Evolutionary conservation across 2,329 filamentous ascomycete genomes (phyloP).

Genomic region (Cytospora schulzeri): DNA sequence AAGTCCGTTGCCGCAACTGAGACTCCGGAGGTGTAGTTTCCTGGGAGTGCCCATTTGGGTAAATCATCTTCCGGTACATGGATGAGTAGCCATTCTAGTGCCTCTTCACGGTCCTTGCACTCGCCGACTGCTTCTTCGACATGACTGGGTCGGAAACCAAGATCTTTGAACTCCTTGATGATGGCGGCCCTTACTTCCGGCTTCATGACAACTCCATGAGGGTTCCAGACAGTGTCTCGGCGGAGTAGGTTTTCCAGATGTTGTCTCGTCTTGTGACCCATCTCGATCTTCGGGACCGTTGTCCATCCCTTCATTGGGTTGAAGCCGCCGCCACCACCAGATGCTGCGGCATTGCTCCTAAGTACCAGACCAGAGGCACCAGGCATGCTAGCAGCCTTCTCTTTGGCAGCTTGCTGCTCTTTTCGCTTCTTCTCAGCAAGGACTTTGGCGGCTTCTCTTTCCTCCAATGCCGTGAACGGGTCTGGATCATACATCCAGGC

Average conservation of each 20-base stretch:
- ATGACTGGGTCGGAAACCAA: slow-evolving; percentile 88
- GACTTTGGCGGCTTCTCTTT: slow-evolving; percentile 76
- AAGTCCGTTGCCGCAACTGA: slow-evolving; percentile 82
- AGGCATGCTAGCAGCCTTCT: slow-evolving; percentile 67
- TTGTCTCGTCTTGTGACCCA: slow-evolving; percentile 78
- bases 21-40: slow-evolving; percentile 88
- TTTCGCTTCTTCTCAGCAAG: slow-evolving; percentile 77
- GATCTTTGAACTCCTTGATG: slow-evolving; percentile 71
- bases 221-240: slow-evolving; percentile 83
- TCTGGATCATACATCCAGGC: slow-evolving; percentile 95
- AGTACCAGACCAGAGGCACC: slow-evolving; percentile 59
- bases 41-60: slow-evolving; percentile 88
- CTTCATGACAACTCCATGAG: slow-evolving; percentile 69
- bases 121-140: slow-evolving; percentile 83
- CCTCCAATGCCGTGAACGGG: slow-evolving; percentile 79
- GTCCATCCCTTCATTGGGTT: slow-evolving; percentile 75
- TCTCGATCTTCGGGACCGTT: slow-evolving; percentile 85
- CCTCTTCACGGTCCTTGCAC: slow-evolving; percentile 90
- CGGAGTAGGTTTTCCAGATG: slow-evolving; percentile 81
- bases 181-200: slow-evolving; percentile 59
- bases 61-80: slow-evolving; percentile 97
- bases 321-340: slow-evolving; percentile 35
- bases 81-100: slow-evolving; percentile 92
- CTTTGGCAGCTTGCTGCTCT: slow-evolving; percentile 67
- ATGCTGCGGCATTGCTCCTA: slow-evolving; percentile 47